A percentile compares a stretch with the other conserved stretches of the same genome.
Evolutionary conservation across 2,329 filamentous ascomycete genomes (phyloP).

Genomic region (Ophiosphaerella korrae): DNA sequence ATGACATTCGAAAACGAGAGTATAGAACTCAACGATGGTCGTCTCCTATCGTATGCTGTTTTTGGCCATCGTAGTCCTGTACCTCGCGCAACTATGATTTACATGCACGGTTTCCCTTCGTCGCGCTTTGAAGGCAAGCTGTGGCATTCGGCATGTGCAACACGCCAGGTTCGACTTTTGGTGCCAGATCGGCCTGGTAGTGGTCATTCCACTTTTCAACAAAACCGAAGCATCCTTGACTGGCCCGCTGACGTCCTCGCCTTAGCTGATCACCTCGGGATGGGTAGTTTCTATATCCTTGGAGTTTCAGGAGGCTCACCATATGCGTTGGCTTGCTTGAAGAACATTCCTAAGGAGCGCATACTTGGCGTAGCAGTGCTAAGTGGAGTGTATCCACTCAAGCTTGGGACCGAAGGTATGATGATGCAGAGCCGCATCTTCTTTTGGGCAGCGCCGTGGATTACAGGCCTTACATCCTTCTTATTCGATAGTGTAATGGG

Average conservation of each 20-base stretch:
- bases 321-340: constrained; percentile 55
- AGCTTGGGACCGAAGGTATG: constrained; percentile 36
- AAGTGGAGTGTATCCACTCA: constrained; percentile 31
- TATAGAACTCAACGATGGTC: constrained; percentile 42
- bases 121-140: constrained; percentile 50
- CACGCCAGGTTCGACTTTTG: constrained; percentile 48
- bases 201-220: constrained; percentile 49
- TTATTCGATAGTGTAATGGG: constrained; percentile 31
- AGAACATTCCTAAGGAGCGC: constrained; percentile 41
- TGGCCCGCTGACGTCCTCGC: constrained; percentile 52
- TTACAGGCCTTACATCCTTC: constrained; percentile 22
- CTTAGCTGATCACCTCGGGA: constrained; percentile 48
- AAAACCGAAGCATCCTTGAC: constrained; percentile 47
- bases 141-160: constrained; percentile 40
- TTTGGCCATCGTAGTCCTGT: constrained; percentile 45
- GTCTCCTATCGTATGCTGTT: constrained; percentile 50
- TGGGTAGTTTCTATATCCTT: constrained; percentile 51
- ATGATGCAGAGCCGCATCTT: constrained; percentile 25
- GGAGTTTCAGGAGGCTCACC: constrained; percentile 56
- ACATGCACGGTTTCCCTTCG: constrained; percentile 52
- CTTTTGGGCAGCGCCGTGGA: constrained; percentile 34
- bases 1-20: constrained; percentile 30
- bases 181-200: constrained; percentile 52
- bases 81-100: constrained; percentile 49
- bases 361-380: constrained; percentile 31